Percentiles rank a stretch among this genome's conserved stretches.
Conservation (phyloP, 2,329 filamentous ascomycete genomes). For the Paecilomyces sp. region DNA sequence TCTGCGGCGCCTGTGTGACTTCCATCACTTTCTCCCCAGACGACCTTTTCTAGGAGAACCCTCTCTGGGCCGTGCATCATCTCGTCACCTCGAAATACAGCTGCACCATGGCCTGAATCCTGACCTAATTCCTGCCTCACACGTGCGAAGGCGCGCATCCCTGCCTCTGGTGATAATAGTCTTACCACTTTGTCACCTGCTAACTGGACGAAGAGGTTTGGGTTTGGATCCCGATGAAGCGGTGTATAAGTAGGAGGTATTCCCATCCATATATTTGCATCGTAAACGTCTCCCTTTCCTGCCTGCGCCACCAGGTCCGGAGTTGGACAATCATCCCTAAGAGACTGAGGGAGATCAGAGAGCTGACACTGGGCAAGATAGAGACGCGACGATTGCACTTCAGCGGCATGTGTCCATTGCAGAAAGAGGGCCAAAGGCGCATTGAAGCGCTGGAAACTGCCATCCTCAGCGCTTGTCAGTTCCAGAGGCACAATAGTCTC, state of each 20-base stretch:
- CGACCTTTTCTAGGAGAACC: conserved; percentile 54
- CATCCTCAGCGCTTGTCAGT: conserved; percentile 32
- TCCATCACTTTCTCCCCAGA: conserved; percentile 53
- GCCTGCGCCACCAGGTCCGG: conserved; percentile 57
- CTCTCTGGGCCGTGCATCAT: conserved; percentile 86
- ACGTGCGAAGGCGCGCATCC: conserved; percentile 56
- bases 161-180: conserved; percentile 59
- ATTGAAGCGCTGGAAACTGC: conserved; percentile 39
- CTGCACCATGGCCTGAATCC: conserved; percentile 24
- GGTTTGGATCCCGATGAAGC: conserved; percentile 86
- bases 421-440: conserved; percentile 57
- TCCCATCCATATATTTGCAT: conserved; percentile 81
- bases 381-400: conserved; percentile 37
- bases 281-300: conserved; percentile 79
- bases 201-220: conserved; percentile 84
- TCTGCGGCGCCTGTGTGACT: conserved; percentile 12
- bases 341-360: conserved; percentile 54
- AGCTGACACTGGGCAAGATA: conserved; percentile 84
- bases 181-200: conserved; percentile 65
- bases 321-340: conserved; percentile 61
- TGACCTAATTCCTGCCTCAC: conserved; percentile 36
- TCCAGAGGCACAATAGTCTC: conserved; percentile 53
- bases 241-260: conserved; percentile 82
- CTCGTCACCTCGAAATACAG: conserved; percentile 64
- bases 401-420: conserved; percentile 37